Conservation (phyloP, 768 basidiomycete species). For the Termitomyces sp. region DNA sequence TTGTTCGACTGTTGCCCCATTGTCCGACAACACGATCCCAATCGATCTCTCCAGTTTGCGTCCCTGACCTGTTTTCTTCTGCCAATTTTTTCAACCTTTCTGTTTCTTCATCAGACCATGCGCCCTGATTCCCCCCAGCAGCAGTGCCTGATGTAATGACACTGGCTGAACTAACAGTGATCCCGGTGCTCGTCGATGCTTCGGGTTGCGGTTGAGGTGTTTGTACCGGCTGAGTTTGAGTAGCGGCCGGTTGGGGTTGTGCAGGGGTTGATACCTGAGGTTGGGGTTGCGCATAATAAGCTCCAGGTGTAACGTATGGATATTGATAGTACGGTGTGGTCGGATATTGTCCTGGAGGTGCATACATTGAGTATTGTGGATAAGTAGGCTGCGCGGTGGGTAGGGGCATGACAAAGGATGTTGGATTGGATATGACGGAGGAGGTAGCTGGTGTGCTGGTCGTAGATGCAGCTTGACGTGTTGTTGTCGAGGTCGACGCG, state of each 20-base stretch:
- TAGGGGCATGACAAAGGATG: slow-evolving; percentile 70
- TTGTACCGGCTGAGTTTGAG: slow-evolving; percentile 13
- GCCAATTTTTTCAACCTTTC: slow-evolving; percentile 65
- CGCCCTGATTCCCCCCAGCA: slow-evolving; percentile 52
- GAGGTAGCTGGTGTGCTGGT: slow-evolving; percentile 30
- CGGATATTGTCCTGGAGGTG: slow-evolving; percentile 44
- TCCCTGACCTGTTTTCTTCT: slow-evolving; percentile 56
- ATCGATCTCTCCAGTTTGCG: slow-evolving; percentile 57
- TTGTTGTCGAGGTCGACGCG: slow-evolving; percentile 24
- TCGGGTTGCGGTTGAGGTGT: slow-evolving; percentile 15
- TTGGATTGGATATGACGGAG: slow-evolving; percentile 64
- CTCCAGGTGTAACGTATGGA: slow-evolving; percentile 20
- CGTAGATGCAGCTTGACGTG: slow-evolving; percentile 24
- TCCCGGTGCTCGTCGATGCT: slow-evolving; percentile 18
- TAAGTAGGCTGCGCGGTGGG: slow-evolving; percentile 43
- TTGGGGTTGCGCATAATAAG: slow-evolving; percentile 21
- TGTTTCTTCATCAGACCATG: slow-evolving; percentile 78
- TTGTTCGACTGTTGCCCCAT: slow-evolving; percentile 72
- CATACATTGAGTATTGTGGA: slow-evolving; percentile 42
- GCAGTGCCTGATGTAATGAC: slow-evolving; percentile 23
- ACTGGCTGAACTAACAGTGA: slow-evolving; percentile 17
- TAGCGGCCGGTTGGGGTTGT: not conserved
- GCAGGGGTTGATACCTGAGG: slow-evolving; percentile 15
- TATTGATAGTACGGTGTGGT: slow-evolving; percentile 65
- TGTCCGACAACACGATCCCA: slow-evolving; percentile 78